Evolutionary conservation across 495 filamentous ascomycete species (phyloP), one percentile per base, ranked within the genome.

Genomic region (Neurospora sp.): DNA sequence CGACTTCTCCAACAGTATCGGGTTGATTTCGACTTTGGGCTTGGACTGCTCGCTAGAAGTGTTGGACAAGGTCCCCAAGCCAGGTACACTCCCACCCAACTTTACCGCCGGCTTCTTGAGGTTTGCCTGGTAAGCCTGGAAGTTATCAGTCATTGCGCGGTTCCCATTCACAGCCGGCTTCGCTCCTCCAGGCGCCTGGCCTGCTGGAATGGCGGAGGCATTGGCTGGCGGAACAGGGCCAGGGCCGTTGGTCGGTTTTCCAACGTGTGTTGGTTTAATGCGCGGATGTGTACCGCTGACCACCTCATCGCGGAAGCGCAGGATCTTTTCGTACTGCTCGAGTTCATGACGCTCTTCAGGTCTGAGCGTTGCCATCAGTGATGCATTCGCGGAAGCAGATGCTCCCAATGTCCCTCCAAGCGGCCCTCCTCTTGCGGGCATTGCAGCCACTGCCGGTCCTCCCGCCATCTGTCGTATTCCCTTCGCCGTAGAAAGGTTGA

Each of bases 1-100:
- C 69, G 94, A 94, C 80, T 97, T 97, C 71, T 90, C 89, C 81
- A 95, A 83, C 75, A 96, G 86, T 37, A 96, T 89, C 39, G 93
- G 93, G 80, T 94, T 89, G 76, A 95, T 92, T 74, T 86, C 83
- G 35, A 86, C 80, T 71, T 83, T 85, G 37, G 81, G 72, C 42
- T 80, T 80, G 75, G 78, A 79, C 23, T 70, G 72, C 48, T 74
- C 80, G 76, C 39, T 37, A 27, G 76, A 72, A 42, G 73, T 31
- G 42, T 70, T 44, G 54, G 79, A 75, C 72, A 80, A 69, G 16
- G 39, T 74, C 20, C 75, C 76, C 66, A 80, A 70, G 48, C 80
- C 80, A 18, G 80, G 80, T 37, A 80, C 35, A 14, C 31, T 72
- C 9, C 75, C 48, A 16, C 71, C 23, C 59, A 70, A 48, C 46